These are phyloP conservation scores for Salvia splendens DNA, from an alignment of 257 asterid species.

Conservation along the genomic window DNA sequence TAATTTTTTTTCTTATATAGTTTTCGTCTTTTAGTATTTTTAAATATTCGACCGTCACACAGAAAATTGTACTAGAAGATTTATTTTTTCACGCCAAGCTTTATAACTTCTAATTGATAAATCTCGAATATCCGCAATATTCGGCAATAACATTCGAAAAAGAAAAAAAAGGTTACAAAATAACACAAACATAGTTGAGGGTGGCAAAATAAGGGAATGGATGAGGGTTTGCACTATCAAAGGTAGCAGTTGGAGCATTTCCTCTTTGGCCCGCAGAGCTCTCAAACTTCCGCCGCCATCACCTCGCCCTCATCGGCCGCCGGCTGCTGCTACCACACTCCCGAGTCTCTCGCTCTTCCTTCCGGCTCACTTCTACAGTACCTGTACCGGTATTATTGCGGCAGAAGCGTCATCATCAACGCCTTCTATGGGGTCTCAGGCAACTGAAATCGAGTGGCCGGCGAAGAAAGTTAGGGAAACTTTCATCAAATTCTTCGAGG, in stretches of 20 bases:
- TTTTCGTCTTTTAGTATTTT: too few species aligned
- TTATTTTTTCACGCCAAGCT: too few species aligned
- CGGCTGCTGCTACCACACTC: constrained; percentile 29
- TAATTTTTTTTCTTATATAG: too few species aligned
- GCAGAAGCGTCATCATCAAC: constrained; percentile 30
- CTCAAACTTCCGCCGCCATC: constrained; percentile 29
- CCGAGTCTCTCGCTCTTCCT: constrained; percentile 18
- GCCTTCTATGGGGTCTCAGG: constrained; percentile 61
- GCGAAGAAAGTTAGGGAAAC: constrained; percentile 65
- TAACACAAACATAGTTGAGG: neutral
- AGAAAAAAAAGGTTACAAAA: neutral
- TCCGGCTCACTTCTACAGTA: constrained; percentile 20
- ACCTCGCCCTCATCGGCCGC: constrained; percentile 14
- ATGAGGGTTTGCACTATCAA: constrained; percentile 57
- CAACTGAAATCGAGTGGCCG: constrained; percentile 65
- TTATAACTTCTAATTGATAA: too few species aligned
- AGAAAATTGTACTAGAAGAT: too few species aligned
- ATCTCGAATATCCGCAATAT: too few species aligned
- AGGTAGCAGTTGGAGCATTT: constrained; percentile 31
- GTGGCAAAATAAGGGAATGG: constrained; percentile 37
- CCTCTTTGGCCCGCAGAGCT: constrained; percentile 28
- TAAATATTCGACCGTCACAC: too few species aligned
- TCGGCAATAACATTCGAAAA: neutral
- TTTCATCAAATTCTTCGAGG: constrained; percentile 63
- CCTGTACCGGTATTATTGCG: constrained; percentile 26